Base-by-base conservation (phyloP, 2,329 filamentous ascomycete species). In the Colletotrichum orbiculare region DNA sequence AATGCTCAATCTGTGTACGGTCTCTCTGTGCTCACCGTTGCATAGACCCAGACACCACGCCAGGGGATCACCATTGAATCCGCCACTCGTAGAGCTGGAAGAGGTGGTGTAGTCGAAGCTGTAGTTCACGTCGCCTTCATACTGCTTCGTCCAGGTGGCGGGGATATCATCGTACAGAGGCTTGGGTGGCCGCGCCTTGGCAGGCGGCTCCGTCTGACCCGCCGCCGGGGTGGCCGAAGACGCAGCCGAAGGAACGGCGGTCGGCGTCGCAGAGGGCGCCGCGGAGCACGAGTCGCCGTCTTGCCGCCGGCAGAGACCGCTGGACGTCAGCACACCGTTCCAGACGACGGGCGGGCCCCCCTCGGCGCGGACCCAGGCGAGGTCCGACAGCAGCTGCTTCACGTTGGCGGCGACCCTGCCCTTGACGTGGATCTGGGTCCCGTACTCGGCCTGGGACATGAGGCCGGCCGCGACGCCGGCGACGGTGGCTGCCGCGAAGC, bases 331-430 rank as follows among this genome's bases (percentile, higher is more conserved):
- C 5, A 52, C 48, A 35, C 48, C 48, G 48, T 52, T 52, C 48
- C 48, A 52, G 34, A 35, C 48, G 8, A 52, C 34, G 8, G 48
- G 34, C 33, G 48, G n/a, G 12, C 34, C 9, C 8, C 48, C 48
- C 48, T 52, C 48, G 34, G 48, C 48, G 33, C 48, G 48, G 12
- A 52, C 48, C 48, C 48, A 52, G 9, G 48, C 48, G 15, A 52
- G 48, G n/a, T 35, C 48, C 2, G 7, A 6, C 11, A 52, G 12
- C 2, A 52, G 48, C n/a, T 52, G 33, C 48, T 52, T 52, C 33
- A 52, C 48, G 34, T 52, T 52, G 48, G 48, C 25, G 13, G 48
- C 48, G 17, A 52, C 48, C 34, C 15, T 52, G 10, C 48, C 48
- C 2, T 9, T 2, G 0, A 35, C 33, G 33, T 52, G 48, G n/a